Conservation (phyloP, 2,329 filamentous ascomycete genomes). For the Claviceps pazoutovae region DNA sequence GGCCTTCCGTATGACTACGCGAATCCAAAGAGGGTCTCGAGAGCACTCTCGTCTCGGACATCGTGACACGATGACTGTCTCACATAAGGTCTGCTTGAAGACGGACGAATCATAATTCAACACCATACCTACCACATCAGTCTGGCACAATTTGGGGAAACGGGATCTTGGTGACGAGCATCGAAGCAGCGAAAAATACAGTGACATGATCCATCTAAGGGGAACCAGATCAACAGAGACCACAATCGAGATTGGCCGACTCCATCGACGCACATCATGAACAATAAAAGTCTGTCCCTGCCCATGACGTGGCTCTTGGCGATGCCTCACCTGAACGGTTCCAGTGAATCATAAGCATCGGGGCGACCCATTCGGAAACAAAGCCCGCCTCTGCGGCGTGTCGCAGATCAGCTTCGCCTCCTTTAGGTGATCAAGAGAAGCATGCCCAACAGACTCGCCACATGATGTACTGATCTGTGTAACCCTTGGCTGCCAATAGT, state of each 20-base stretch:
- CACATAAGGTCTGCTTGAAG: constrained; percentile 3
- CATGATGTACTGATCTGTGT: constrained; percentile 8
- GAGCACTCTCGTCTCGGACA: constrained; percentile 1
- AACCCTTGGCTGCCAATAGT: constrained; percentile 6
- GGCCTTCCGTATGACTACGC: constrained; percentile 6
- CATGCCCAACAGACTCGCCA: constrained; percentile 2
- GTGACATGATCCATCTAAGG: background rate
- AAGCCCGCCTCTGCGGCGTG: background rate
- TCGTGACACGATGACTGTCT: constrained; percentile 5
- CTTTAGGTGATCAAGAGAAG: background rate
- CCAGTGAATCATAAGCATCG: background rate
- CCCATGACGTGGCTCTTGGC: background rate
- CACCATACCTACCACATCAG: background rate
- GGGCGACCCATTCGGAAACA: background rate
- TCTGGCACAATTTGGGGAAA: background rate
- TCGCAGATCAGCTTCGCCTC: constrained; percentile 2
- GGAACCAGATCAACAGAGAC: background rate
- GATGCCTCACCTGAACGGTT: background rate
- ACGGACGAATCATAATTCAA: background rate
- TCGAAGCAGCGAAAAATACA: no score
- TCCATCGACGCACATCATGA: background rate
- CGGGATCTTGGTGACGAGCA: background rate
- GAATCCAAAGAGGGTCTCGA: constrained; percentile 2
- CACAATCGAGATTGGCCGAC: background rate
- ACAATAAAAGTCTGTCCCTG: background rate